A percentile compares a stretch with the other conserved stretches of the same genome.
Evolutionary conservation across 2,329 filamentous ascomycete species (phyloP).

Genomic region (Shiraia bambusicola): DNA sequence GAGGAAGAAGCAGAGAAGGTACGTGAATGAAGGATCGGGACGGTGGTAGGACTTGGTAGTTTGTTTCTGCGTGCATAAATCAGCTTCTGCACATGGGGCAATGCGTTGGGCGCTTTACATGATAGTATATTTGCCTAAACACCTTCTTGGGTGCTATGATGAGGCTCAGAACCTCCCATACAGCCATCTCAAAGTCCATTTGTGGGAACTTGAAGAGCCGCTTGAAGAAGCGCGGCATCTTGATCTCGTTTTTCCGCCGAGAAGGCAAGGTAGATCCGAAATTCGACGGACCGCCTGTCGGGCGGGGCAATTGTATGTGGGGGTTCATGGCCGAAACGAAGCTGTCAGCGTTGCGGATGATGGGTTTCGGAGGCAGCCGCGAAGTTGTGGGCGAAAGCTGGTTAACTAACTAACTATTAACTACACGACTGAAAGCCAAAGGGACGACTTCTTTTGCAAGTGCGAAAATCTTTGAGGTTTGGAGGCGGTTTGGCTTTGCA

Average conservation of each 20-base stretch:
- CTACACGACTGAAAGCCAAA: neutral
- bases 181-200: constrained; percentile 74
- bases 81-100: neutral
- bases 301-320: constrained; percentile 61
- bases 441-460: too few species aligned
- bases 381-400: neutral
- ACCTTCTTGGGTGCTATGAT: constrained; percentile 71
- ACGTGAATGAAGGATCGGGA: constrained; percentile 69
- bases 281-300: constrained; percentile 55
- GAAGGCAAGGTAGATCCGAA: constrained; percentile 54
- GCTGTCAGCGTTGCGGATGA: neutral
- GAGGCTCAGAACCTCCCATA: constrained; percentile 71
- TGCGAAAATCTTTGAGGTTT: too few species aligned
- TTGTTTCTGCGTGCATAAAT: constrained; percentile 56
- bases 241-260: constrained; percentile 54
- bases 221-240: constrained; percentile 68
- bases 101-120: constrained; percentile 48
- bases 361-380: neutral
- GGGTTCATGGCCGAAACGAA: constrained; percentile 54
- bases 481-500: constrained; percentile 1
- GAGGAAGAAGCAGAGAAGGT: constrained; percentile 67
- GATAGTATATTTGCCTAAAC: constrained; percentile 70
- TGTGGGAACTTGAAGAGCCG: constrained; percentile 71
- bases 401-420: too few species aligned
- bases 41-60: constrained; percentile 67